Conservation (phyloP, 2,329 filamentous ascomycete species). For the Colletotrichum magnum region DNA sequence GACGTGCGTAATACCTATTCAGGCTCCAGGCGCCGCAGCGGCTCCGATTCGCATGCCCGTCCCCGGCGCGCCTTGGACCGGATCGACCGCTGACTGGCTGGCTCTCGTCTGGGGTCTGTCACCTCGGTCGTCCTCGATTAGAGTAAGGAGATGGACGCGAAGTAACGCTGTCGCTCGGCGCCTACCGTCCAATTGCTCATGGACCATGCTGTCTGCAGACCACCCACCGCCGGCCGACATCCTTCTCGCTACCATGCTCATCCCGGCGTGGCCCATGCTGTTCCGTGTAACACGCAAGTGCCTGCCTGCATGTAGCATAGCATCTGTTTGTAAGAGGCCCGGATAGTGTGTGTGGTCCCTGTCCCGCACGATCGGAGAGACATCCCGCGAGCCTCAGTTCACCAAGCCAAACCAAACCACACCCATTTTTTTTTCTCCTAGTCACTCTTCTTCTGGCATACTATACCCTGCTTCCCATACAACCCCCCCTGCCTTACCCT, state of each 20-base stretch:
- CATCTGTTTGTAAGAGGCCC: conserved; percentile 29
- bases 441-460: background rate
- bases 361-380: conserved; percentile 35
- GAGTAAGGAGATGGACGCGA: conserved; percentile 33
- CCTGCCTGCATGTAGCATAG: conserved; percentile 35
- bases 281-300: conserved; percentile 36
- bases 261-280: conserved; percentile 29
- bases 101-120: conserved; percentile 28
- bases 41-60: conserved; percentile 30
- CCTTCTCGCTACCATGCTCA: conserved; percentile 9
- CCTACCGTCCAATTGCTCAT: conserved; percentile 26
- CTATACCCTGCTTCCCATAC: conserved; percentile 9
- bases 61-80: conserved; percentile 15
- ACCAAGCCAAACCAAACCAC: conserved; percentile 25
- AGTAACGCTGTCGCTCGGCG: conserved; percentile 39
- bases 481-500: conserved; percentile 27
- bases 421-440: conserved; percentile 12
- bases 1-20: background rate
- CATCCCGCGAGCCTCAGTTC: conserved; percentile 38
- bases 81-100: background rate
- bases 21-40: background rate
- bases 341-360: conserved; percentile 33
- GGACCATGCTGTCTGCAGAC: background rate
- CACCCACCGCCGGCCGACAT: background rate
- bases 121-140: conserved; percentile 35